Conservation (phyloP, 768 basidiomycete genomes). For the Filobasidium wieringae region DNA sequence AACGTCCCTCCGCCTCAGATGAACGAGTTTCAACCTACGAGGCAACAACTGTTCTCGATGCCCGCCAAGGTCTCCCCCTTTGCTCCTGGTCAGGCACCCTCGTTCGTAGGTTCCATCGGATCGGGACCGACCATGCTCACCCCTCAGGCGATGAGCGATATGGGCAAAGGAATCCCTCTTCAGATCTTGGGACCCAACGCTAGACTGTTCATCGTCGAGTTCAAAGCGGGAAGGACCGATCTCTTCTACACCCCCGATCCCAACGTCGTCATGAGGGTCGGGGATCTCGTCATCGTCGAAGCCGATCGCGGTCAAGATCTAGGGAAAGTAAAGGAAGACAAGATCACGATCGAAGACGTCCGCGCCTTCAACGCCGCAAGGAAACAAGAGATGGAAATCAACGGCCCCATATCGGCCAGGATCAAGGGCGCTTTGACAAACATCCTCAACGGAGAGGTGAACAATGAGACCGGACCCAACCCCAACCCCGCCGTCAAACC, state of each 20-base stretch:
- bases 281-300: conserved; percentile 91
- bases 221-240: conserved; percentile 93
- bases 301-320: conserved; percentile 89
- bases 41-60: neutral
- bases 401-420: neutral
- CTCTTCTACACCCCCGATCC: conserved; percentile 78
- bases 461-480: conserved; percentile 7
- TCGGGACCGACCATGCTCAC: neutral
- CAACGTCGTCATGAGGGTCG: conserved; percentile 55
- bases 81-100: neutral
- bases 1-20: neutral
- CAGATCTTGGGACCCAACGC: conserved; percentile 67
- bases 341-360: conserved; percentile 77
- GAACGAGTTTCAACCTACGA: neutral
- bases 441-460: conserved; percentile 15
- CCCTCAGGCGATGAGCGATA: conserved; percentile 43
- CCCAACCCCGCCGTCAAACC: conserved; percentile 16
- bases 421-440: neutral
- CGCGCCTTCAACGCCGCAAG: conserved; percentile 44
- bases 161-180: conserved; percentile 82
- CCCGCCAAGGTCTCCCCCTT: neutral
- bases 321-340: conserved; percentile 74
- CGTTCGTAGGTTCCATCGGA: conserved; percentile 2
- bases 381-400: conserved; percentile 5
- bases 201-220: conserved; percentile 92